These are phyloP conservation scores for Tephrocybe sp. DNA, from an alignment of 768 basidiomycete genomes.

Conservation along the genomic window DNA sequence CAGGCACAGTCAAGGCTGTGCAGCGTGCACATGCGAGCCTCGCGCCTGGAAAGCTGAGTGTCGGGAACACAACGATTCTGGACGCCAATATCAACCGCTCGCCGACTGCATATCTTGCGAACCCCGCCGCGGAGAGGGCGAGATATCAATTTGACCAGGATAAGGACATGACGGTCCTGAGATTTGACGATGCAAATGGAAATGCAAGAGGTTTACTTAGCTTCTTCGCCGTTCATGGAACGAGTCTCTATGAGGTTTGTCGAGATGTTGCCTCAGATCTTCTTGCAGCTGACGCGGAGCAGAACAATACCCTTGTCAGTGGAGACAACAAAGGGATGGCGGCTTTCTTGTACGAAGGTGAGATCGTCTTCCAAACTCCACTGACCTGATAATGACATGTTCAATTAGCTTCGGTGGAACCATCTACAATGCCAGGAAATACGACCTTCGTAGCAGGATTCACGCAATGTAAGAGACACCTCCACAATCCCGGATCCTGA, in stretches of 20 bases:
- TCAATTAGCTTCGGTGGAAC: slow-evolving; percentile 57
- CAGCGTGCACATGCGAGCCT: slow-evolving; percentile 65
- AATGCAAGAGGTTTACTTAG: slow-evolving; percentile 65
- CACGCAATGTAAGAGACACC: slow-evolving; percentile 54
- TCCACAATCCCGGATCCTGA: neutral
- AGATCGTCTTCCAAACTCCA: slow-evolving; percentile 12
- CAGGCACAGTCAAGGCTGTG: slow-evolving; percentile 69
- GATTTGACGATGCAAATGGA: slow-evolving; percentile 61
- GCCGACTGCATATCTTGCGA: slow-evolving; percentile 75
- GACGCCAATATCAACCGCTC: slow-evolving; percentile 75
- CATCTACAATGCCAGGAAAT: slow-evolving; percentile 65
- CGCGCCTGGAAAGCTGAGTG: slow-evolving; percentile 53
- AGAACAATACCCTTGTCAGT: slow-evolving; percentile 86
- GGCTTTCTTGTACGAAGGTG: slow-evolving; percentile 75
- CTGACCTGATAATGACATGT: slow-evolving; percentile 8
- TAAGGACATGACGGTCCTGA: slow-evolving; percentile 67
- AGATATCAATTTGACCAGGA: slow-evolving; percentile 72
- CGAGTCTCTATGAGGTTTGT: slow-evolving; percentile 71
- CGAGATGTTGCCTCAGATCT: neutral
- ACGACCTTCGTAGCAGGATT: slow-evolving; percentile 75
- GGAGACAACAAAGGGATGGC: slow-evolving; percentile 88
- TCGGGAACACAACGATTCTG: slow-evolving; percentile 70
- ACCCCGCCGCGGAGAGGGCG: slow-evolving; percentile 69
- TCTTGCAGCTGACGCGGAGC: slow-evolving; percentile 4
- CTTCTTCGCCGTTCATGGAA: slow-evolving; percentile 81